Evolutionary conservation across 768 basidiomycete species (phyloP).

Genomic region (Russula griseocarnosa): DNA sequence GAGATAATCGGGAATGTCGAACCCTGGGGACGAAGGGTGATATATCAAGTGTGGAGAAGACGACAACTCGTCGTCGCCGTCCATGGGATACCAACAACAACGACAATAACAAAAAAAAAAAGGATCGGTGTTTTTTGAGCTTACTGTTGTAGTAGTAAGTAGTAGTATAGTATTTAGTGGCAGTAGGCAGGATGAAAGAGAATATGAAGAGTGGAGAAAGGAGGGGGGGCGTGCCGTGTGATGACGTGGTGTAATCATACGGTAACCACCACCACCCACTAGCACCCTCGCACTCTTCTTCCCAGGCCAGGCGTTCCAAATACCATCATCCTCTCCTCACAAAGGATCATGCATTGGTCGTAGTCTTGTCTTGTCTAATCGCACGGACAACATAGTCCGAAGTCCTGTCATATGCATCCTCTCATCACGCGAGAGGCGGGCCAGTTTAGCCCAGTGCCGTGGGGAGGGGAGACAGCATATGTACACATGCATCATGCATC

Average conservation of each 20-base stretch:
- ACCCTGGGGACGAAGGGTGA: constrained; percentile 30
- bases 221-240: not conserved
- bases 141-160: no score
- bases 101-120: not conserved
- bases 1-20: constrained; percentile 63
- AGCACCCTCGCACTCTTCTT: constrained; percentile 17
- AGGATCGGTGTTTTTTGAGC: not conserved
- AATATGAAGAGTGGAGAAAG: not conserved
- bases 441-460: not conserved
- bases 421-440: not conserved
- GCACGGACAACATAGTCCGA: no score
- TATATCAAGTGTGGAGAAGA: constrained; percentile 19
- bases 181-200: not conserved
- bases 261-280: no score
- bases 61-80: constrained; percentile 21
- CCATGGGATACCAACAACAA: no score
- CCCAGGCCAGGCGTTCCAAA: constrained; percentile 9
- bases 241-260: constrained; percentile 24
- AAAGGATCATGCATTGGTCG: not conserved
- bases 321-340: not conserved
- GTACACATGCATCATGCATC: not conserved
- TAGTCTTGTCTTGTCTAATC: not conserved
- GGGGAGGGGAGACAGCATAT: not conserved
- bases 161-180: no score
- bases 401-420: not conserved